Conservation (phyloP, 192 early-diverging fungal species). For the Kappamyces sp. region DNA sequence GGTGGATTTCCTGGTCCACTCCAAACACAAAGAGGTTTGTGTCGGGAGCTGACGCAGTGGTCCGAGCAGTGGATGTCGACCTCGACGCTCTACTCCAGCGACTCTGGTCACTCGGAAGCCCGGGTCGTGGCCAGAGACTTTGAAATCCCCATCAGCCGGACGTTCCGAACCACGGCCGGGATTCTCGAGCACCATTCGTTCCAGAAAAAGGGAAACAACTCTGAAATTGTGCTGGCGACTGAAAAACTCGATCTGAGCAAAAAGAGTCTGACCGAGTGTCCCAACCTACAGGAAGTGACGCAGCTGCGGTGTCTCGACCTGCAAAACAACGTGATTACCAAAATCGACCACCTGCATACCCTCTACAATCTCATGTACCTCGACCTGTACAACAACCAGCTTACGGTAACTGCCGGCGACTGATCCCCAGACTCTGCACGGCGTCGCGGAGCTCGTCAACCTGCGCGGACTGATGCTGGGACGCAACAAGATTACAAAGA, state of each 20-base stretch:
- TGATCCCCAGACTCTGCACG: constrained; percentile 24
- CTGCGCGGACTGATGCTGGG: constrained; percentile 52
- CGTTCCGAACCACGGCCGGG: neutral
- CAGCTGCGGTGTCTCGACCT: constrained; percentile 43
- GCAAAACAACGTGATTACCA: constrained; percentile 43
- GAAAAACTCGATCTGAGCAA: constrained; percentile 14
- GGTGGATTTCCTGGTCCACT: no score
- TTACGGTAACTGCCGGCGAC: constrained; percentile 19
- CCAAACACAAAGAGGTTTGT: no score
- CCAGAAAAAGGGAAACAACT: neutral
- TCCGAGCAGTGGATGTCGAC: constrained; percentile 5
- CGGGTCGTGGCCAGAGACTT: constrained; percentile 6
- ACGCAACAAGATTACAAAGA: constrained; percentile 35
- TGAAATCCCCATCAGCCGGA: constrained; percentile 1
- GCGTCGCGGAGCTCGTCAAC: constrained; percentile 28
- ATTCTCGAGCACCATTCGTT: neutral
- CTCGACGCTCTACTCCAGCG: neutral
- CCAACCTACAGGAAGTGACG: constrained; percentile 27
- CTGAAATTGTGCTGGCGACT: neutral
- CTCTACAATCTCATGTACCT: constrained; percentile 44
- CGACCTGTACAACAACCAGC: constrained; percentile 51
- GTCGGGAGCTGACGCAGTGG: neutral
- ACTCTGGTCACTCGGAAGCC: neutral
- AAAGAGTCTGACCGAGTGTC: constrained; percentile 6
- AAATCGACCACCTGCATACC: constrained; percentile 37